A percentile compares a stretch with the other conserved stretches of the same genome.
These are phyloP conservation scores for Boletellus sp. DNA, from an alignment of 768 basidiomycete species.

Conservation along the genomic window DNA sequence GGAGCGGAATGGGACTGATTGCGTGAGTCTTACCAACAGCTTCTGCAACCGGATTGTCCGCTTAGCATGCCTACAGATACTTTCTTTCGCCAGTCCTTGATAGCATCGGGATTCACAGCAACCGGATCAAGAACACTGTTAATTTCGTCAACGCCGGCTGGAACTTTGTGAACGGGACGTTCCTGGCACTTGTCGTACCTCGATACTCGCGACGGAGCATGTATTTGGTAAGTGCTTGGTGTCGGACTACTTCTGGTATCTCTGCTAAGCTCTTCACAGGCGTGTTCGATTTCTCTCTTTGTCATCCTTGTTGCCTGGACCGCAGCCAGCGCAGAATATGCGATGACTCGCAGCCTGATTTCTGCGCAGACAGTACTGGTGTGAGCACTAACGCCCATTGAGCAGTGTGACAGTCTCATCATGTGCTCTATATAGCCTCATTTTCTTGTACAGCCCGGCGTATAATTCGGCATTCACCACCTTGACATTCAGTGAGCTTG, in stretches of 20 bases:
- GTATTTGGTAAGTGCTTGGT: constrained; percentile 9
- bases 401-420: background rate
- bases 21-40: background rate
- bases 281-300: constrained; percentile 15
- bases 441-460: constrained; percentile 15
- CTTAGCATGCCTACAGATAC: constrained; percentile 4
- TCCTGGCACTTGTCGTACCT: constrained; percentile 4
- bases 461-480: constrained; percentile 11
- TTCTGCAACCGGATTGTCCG: background rate
- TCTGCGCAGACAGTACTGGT: constrained; percentile 7
- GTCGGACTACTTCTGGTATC: background rate
- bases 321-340: constrained; percentile 16
- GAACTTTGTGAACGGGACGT: constrained; percentile 6
- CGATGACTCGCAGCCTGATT: constrained; percentile 4
- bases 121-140: constrained; percentile 15
- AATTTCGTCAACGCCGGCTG: constrained; percentile 13
- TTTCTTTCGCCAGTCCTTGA: constrained; percentile 13
- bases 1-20: constrained; percentile 11
- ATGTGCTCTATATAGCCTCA: constrained; percentile 3
- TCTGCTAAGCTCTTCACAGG: constrained; percentile 1
- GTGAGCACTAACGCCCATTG: background rate
- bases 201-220: constrained; percentile 17
- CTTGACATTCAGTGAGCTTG: background rate
- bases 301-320: constrained; percentile 16
- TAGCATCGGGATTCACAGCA: constrained; percentile 19